Evolutionary conservation across 306 rosid species (phyloP), one percentile per base, ranked within the genome.

Genomic region (Medicago ruthenica): DNA sequence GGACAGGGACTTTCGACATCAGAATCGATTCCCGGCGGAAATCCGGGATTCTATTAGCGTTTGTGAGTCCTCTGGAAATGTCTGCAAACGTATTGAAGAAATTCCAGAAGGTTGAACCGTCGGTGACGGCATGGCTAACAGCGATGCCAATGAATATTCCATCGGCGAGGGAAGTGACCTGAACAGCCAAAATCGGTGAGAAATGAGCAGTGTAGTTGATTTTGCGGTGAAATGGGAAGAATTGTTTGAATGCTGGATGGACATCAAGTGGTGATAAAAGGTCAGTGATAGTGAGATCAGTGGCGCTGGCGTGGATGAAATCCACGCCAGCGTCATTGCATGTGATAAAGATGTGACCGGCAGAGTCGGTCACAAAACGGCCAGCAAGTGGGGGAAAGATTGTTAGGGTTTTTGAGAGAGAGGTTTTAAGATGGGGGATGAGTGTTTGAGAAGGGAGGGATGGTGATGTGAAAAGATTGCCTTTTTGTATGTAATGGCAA

Each of bases 401-500:
- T 1, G 96, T 79, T 64, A 94, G 97, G 0, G 97, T 72, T 6
- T 53, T 81, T 4, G 97, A 87, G 57, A 94, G 96, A 2, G 86
- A 61, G 31, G 10, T 13, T 3, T 66, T 83, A 13, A 93, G 83
- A 11, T 83, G 88, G 1, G 86, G 62, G 67, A 91, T 4, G 16
- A 87, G 51, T 13, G 88, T 72, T 14, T 67, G 31, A 1, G 67
- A 41, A 0, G 90, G 80, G 3, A 76, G 58, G 9, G 84, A 69
- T 0, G 91, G 89, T 24, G 65, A 74, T 0, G 91, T 54, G 84
- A 88, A 94, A 73, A 94, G 90, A 57, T 87, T 75, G 0, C 98
- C 98, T 66, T 94, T 94, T 69, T 94, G 97, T 77, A 94, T 94
- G 74, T 91, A 94, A 73, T 93, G 98, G 20, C 88, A 82, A 12